Base-by-base conservation (phyloP, 805 yeast species). In the Pichia scutulata region DNA sequence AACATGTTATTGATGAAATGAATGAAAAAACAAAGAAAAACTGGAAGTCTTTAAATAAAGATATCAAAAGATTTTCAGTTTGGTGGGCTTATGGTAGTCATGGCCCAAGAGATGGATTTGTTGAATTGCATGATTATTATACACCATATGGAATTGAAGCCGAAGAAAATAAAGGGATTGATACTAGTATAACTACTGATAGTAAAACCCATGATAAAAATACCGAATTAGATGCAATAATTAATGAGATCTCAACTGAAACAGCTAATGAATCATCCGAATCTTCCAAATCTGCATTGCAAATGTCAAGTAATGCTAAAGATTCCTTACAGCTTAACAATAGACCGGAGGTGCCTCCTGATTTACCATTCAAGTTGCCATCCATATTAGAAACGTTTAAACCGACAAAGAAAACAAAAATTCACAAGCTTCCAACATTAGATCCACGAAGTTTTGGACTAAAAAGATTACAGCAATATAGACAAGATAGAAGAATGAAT, bases 61-160 rank as follows among this genome's bases (percentile, higher is more conserved):
- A 76, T 46, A 75, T 75, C 47, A 83, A 84, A 60, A 70, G 75
- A 53, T 69, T 83, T 55, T 74, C 79, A 10, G 83, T 80, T 62
- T 82, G 74, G 67, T 72, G 82, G 28, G 74, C 82, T 0, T 86
- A 81, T 64, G 90, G 90, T 2, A 71, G 82, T 44, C 78, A 85
- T 74, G 93, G 89, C 0, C 82, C 80, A 1, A 71, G 95, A 54
- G 81, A 77, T 44, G 76, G 77, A 21, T 75, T 83, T 49, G 65
- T 66, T 18, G 65, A 67, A 46, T 71, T 71, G 55, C 71, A 78
- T 70, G 70, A 68, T 50, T 63, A 71, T n/a, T 55, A 52, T 42
- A 53, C 49, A 8, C 52, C 54, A 21, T 33, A 43, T 23, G 46
- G 49, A 21, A 28, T 43, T 47, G 48, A 51, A 28, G 28, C 24